These are phyloP conservation scores for Monosporascus ibericus DNA, from an alignment of 2,329 filamentous ascomycete genomes.

Conservation along the genomic window DNA sequence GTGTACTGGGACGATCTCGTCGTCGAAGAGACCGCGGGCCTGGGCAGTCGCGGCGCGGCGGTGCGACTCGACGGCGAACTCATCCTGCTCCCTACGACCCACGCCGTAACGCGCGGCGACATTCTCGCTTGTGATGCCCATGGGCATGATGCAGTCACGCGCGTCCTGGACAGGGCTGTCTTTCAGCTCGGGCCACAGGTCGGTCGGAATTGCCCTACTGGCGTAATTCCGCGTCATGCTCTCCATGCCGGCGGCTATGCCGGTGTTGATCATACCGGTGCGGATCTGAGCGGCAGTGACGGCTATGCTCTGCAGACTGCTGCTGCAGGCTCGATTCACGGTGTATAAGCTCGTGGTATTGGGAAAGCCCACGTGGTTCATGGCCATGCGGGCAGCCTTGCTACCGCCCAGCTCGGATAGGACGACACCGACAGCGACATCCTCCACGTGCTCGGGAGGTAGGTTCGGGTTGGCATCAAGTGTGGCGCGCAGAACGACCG, in stretches of 20 bases:
- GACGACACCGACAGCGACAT: constrained; percentile 82
- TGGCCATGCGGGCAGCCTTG: constrained; percentile 87
- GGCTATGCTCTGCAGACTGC: constrained; percentile 71
- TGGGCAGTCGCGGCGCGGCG: constrained; percentile 66
- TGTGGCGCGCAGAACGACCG: constrained; percentile 59
- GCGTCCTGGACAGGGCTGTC: constrained; percentile 62
- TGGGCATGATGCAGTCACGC: constrained; percentile 84
- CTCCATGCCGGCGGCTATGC: constrained; percentile 88
- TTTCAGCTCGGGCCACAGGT: constrained; percentile 69
- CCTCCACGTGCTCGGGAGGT: constrained; percentile 63
- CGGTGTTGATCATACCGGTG: constrained; percentile 64
- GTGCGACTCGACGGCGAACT: constrained; percentile 72
- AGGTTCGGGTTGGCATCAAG: constrained; percentile 67
- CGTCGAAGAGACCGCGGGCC: constrained; percentile 61
- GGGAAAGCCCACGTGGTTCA: constrained; percentile 75
- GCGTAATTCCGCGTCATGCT: constrained; percentile 94
- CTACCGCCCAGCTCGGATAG: constrained; percentile 84
- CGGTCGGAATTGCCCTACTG: constrained; percentile 72
- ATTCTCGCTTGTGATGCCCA: constrained; percentile 88
- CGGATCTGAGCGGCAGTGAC: constrained; percentile 68
- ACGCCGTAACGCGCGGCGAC: constrained; percentile 74
- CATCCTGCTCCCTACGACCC: constrained; percentile 70
- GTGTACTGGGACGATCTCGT: constrained; percentile 73
- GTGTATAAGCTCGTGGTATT: constrained; percentile 73
- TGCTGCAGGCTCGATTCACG: constrained; percentile 81